phyloP scores from a whole-genome alignment of 2,329 filamentous ascomycete species.

The Eutypella sp. region DNA sequence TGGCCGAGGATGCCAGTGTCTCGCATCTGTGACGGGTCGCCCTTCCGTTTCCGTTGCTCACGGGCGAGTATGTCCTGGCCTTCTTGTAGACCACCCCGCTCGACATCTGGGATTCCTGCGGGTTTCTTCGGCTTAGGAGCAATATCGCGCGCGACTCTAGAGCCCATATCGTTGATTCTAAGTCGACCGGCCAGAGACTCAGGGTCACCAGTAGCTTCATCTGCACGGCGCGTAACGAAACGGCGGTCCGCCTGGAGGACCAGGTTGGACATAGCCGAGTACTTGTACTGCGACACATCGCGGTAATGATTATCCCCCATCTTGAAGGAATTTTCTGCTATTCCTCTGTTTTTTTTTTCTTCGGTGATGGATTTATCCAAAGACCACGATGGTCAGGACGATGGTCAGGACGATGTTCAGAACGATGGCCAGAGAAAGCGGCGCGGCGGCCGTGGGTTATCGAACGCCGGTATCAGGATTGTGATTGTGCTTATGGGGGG shows the following conservation, averaged over 20 bases:
- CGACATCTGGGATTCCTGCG: conserved; percentile 60
- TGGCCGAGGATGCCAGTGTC: conserved; percentile 77
- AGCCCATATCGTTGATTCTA: conserved; percentile 92
- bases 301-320: conserved; percentile 68
- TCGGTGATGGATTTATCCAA: conserved; percentile 4
- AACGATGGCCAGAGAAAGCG: no score
- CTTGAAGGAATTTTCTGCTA: conserved; percentile 32
- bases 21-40: conserved; percentile 64
- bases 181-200: conserved; percentile 94
- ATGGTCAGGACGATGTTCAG: background rate
- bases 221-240: conserved; percentile 85
- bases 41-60: conserved; percentile 83
- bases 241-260: conserved; percentile 98
- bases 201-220: conserved; percentile 94
- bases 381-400: background rate
- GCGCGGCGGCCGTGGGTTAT: background rate
- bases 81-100: conserved; percentile 72
- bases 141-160: conserved; percentile 70
- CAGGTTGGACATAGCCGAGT: conserved; percentile 99
- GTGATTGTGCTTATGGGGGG: no score
- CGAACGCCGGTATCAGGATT: no score
- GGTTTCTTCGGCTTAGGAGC: conserved; percentile 79
- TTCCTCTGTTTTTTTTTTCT: background rate
- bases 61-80: conserved; percentile 78
- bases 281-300: conserved; percentile 96